Evolutionary conservation across 2,329 filamentous ascomycete genomes (phyloP), one percentile per base, ranked within the genome.

Genomic region (Colletotrichum tanaceti): DNA sequence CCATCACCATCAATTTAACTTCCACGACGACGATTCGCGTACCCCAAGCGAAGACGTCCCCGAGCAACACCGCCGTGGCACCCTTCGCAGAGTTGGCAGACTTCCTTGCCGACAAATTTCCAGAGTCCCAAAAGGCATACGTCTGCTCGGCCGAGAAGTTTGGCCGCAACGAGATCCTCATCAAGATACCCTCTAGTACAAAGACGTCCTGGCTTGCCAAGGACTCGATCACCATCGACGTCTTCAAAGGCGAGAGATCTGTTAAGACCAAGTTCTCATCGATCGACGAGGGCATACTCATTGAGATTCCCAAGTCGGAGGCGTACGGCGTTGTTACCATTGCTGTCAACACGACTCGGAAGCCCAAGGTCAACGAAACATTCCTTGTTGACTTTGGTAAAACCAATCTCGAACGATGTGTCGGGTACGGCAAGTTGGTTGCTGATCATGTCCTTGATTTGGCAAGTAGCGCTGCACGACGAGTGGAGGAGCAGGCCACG

Each of bases 311-410:
- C 4, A 79, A 79, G 35, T 81, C 82, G 32, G 87, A 91, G 68
- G 86, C 87, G 6, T 79, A 87, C 69, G 89, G 89, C 39, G 76
- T 87, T 44, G 76, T 91, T 58, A 86, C 86, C 61, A 81, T 91
- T 52, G 84, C 85, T 2, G 82, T 91, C 43, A 80, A 85, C 63
- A 88, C 88, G 1, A 87, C 82, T 16, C 86, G 83, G 63, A 86
- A 85, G 70, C 89, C 89, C 28, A 86, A 84, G 75, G 82, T 90
- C 71, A 87, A 87, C 73, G 87, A 90, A 77, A 85, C 85, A 0
- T 87, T 90, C 75, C 83, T 84, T 46, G 78, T 91, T 38, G 85
- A 89, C 74, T 89, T 91, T 75, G 86, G 87, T 54, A 84, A 79
- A 74, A 79, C 82, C 24, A 76, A 81, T 18, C 75, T 86, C 49